Base-by-base conservation (phyloP, 805 yeast genomes). In the Vanderwaltozyma verrucispora region DNA sequence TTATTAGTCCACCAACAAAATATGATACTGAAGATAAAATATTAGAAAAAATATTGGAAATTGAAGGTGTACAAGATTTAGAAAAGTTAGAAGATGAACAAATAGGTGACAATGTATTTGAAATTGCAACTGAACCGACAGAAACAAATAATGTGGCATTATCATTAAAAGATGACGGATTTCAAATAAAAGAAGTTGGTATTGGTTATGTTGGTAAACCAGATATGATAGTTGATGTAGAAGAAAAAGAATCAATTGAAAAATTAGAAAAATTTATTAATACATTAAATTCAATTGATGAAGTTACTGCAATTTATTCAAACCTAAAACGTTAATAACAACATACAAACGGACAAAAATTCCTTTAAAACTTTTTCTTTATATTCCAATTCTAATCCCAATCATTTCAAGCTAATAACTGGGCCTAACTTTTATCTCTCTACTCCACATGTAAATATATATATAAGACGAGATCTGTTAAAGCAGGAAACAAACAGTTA, bases 231-330 rank as follows among this genome's bases (percentile, higher is more conserved):
- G 77, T 76, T 3, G 71, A 67, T 10, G 70, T 79, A 23, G 65
- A 68, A 0, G 68, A 71, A 39, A 75, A 66, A 19, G 86, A 75
- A 3, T 60, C 32, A 4, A 64, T 59, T 40, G 69, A 66, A 41
- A 67, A 68, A 27, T 70, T 75, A 48, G 69, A 70, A 13, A 81
- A 75, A 50, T 74, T 87, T 26, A 56, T 80, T 25, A 63, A 57
- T 17, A 66, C 68, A 33, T 64, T 89, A 32, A 94, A 85, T 37
- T 85, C 78, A 25, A 63, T 86, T n/a, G 86, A 80, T 35, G 97
- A 92, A 49, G 83, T 89, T 16, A 76, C 85, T 6, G 85, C 75
- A 44, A 75, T 83, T 41, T 84, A 83, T 61, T 72, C 84, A 23
- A 89, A 86, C 54, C 64, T 9, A 6, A 21, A 9, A 6, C 23